Evolutionary conservation across 106 monocot species (phyloP), one percentile per base, ranked within the genome.

Genomic region (Gastrodia elata): DNA sequence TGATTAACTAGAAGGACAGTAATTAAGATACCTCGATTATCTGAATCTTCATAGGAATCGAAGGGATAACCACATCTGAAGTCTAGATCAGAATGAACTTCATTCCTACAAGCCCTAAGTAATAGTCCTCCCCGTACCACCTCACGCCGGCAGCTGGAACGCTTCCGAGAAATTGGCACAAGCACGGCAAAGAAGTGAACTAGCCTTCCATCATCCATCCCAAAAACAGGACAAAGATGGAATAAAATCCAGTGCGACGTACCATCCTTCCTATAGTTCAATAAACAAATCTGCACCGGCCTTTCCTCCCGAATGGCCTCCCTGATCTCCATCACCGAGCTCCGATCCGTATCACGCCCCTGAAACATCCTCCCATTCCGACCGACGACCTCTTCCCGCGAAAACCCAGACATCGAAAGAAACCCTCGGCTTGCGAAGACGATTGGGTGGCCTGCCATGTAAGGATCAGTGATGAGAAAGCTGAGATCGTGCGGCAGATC

Each of bases 401-500:
- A 38, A 80, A 88, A 98, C 0, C 93, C 93, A 0, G 85, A 82
- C 77, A 88, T 78, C 58, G 73, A 34, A 26, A 91, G 84, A 81
- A 98, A 93, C 9, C 85, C 86, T 2, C 74, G 79, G 85, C 86
- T 87, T 20, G 90, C 97, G 80, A 88, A 98, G 56, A 98, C 93
- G 79, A 98, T 93, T 5, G 97, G 97, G 72, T 98, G 93, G 40
- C 86, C 84, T 39, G 88, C 13, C 42, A 91, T 76, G 35, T 36
- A 65, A 0, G 97, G 97, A 68, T 98, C 97, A 39, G 97, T 88
- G 68, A 98, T 81, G 22, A 98, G 74, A 85, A 98, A 98, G 73
- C 38, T 73, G 25, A 69, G 69, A 69, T 69, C 69, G 22, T 70
- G 80, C 11, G 77, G 16, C 71, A 98, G 78, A 71, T 93, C 90